Evolutionary conservation across 2,329 filamentous ascomycete genomes (phyloP).

Genomic region (Dothiorella sarmentorum): DNA sequence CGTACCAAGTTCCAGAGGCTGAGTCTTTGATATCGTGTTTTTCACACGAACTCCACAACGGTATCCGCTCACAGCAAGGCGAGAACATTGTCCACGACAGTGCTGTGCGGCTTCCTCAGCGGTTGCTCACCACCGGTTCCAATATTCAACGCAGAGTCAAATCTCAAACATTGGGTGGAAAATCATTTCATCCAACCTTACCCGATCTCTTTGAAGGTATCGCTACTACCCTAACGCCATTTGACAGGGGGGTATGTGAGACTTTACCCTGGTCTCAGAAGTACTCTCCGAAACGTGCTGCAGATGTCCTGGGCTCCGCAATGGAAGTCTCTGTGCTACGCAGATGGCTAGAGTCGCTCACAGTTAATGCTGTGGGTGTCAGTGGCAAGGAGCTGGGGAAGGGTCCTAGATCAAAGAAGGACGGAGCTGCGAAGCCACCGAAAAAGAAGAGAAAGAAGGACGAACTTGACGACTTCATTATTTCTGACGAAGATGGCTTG

Average conservation of each 20-base stretch:
- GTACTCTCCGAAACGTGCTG: constrained; percentile 68
- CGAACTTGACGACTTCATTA: constrained; percentile 35
- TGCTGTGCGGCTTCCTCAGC: constrained; percentile 24
- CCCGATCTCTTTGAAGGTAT: constrained; percentile 59
- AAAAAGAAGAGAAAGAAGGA: constrained; percentile 60
- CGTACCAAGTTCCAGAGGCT: constrained; percentile 28
- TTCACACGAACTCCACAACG: neutral
- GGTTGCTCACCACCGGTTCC: constrained; percentile 34
- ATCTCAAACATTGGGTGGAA: constrained; percentile 17
- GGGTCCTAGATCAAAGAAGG: neutral
- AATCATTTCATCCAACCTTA: constrained; percentile 55
- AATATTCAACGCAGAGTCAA: constrained; percentile 41
- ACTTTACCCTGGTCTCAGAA: constrained; percentile 73
- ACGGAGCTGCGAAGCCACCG: constrained; percentile 27
- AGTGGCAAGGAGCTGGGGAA: constrained; percentile 42
- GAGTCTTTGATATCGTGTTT: constrained; percentile 24
- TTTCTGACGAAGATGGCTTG: constrained; percentile 28
- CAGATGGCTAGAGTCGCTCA: constrained; percentile 76
- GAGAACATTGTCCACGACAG: neutral
- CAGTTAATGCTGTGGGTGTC: constrained; percentile 71
- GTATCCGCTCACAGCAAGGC: neutral
- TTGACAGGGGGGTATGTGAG: constrained; percentile 76
- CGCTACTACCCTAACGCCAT: constrained; percentile 65
- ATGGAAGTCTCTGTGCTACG: constrained; percentile 67
- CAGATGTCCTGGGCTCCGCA: constrained; percentile 71